Evolutionary conservation across 1,139 yeast species (phyloP).

Genomic region (Kodamaea arcana): DNA sequence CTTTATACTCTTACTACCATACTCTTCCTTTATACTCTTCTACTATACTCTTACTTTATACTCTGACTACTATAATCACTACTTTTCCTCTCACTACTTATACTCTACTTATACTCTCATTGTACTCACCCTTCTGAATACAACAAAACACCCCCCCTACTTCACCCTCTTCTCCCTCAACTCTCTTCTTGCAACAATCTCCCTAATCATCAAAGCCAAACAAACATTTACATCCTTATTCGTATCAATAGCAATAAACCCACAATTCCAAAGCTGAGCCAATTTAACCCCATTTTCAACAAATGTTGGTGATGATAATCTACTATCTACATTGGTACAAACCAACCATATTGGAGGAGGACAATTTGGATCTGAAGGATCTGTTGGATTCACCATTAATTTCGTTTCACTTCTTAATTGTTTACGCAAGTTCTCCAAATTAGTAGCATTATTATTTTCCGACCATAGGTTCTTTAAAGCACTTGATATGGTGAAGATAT

Average conservation of each 20-base stretch:
- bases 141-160: slow-evolving; percentile 7
- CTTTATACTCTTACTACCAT: no score
- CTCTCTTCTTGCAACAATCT: slow-evolving; percentile 46
- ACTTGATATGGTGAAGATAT: slow-evolving; percentile 55
- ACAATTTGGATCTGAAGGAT: slow-evolving; percentile 45
- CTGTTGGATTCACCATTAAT: slow-evolving; percentile 23
- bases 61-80: no score
- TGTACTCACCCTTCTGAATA: slow-evolving; percentile 2
- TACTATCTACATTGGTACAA: slow-evolving; percentile 57
- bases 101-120: no score
- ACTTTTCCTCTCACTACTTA: no score
- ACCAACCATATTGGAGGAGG: slow-evolving; percentile 68
- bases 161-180: slow-evolving; percentile 11
- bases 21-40: no score
- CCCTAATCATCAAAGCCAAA: slow-evolving; percentile 54
- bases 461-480: slow-evolving; percentile 59
- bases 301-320: slow-evolving; percentile 53
- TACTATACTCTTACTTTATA: no score
- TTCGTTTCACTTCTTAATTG: slow-evolving; percentile 15
- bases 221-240: slow-evolving; percentile 43
- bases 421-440: slow-evolving; percentile 15
- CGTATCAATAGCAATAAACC: slow-evolving; percentile 56
- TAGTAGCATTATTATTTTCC: slow-evolving; percentile 21
- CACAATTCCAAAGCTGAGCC: slow-evolving; percentile 59
- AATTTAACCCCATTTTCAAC: slow-evolving; percentile 52